Percentiles rank a stretch among this genome's conserved stretches.
phyloP scores from a whole-genome alignment of 139 green algal genomes.

The Closterium sp. region DNA sequence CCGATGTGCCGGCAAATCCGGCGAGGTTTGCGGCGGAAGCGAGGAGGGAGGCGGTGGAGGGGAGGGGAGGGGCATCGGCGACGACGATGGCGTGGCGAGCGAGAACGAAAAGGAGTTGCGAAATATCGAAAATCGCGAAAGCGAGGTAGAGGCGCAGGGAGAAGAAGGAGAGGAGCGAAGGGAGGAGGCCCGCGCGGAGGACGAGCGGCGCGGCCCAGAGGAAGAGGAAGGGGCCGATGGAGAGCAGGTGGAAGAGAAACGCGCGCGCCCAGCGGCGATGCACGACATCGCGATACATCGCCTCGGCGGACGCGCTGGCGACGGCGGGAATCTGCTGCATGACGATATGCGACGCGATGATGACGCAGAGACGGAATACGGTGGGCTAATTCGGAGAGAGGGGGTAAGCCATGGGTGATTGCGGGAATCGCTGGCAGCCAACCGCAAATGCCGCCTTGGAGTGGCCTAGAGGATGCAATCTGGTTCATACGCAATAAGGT shows the following conservation, averaged over 20 bases:
- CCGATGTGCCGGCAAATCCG: neutral
- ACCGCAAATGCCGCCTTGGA: no score
- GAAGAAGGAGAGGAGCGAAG: neutral
- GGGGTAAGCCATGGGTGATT: neutral
- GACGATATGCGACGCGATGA: neutral
- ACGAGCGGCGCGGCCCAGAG: neutral
- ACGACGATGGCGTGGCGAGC: neutral
- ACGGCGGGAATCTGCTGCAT: neutral
- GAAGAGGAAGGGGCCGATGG: neutral
- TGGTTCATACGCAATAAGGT: no score
- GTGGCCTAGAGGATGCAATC: no score
- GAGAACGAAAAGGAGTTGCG: neutral
- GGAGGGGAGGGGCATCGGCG: neutral
- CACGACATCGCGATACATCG: neutral
- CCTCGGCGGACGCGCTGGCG: no score
- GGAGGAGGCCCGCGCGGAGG: neutral
- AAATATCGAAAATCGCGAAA: neutral
- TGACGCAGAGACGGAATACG: neutral
- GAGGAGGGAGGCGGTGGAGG: neutral
- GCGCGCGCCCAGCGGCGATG: neutral
- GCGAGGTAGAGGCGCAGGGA: neutral
- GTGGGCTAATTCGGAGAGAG: neutral
- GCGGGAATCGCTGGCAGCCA: neutral
- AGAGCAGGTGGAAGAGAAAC: neutral
- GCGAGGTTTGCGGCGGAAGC: neutral